Base-by-base conservation (phyloP, 2,329 filamentous ascomycete species). In the Neonectria faginata region DNA sequence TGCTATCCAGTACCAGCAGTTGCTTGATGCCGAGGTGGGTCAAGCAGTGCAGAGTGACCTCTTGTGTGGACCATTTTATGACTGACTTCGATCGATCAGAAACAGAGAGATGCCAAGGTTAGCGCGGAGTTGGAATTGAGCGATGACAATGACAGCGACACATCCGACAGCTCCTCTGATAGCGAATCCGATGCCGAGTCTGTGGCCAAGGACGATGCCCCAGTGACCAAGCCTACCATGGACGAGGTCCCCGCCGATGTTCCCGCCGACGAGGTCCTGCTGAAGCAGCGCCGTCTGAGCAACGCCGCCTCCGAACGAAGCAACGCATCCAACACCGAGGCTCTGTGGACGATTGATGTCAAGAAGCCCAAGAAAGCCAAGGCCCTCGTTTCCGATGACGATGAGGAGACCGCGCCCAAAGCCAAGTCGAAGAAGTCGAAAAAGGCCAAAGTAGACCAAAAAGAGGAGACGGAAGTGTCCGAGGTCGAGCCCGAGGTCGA, bases 231-330 rank as follows among this genome's bases (percentile, higher is more conserved):
- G 57, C 52, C 70, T 31, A 67, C 65, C 14, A 67, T 62, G 29
- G 54, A 67, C 5, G 70, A 76, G 27, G 60, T 73, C 12, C 64
- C 67, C 4, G 31, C 66, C 16, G 66, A 70, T 16, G 64, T 74
- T 12, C 70, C 74, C 7, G 71, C 76, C 48, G 76, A 74, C 27
- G 75, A 79, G 52, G 62, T 77, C 57, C 69, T 72, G 20, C 70
- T 75, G 33, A 78, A 79, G 69, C 73, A 73, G 55, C 75, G 76
- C 48, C 71, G 74, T 57, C 65, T 76, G 36, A 77, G 76, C 64
- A 76, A 77, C 55, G 73, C 72, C 2, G 66, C 71, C 45, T 73
- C 73, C 31, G 67, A 70, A 50, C 65, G 63, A 63, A 74, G 70
- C 61, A 57, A 67, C 44, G 62, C 58, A 33, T 73, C 71, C 52